Evolutionary conservation across 176 grass and related monocot genomes (phyloP).

Genomic region (Tillandsia fasciculata): DNA sequence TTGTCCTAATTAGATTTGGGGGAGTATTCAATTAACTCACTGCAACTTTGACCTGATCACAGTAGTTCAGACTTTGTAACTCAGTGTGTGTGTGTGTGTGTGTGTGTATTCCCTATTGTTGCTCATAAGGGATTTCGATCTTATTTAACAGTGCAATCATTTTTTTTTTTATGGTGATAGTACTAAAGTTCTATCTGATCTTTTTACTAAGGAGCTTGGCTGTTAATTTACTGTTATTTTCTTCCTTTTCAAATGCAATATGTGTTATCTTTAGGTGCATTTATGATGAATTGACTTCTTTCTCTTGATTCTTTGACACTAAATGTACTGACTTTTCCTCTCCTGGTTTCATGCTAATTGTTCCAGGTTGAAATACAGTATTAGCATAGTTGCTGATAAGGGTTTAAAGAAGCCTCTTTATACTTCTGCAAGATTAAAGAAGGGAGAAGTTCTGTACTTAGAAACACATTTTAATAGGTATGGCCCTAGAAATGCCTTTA

Average conservation of each 20-base stretch:
- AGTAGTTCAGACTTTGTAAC: no score
- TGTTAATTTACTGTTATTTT: no score
- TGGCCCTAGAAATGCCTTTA: constrained; percentile 8
- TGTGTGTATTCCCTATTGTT: no score
- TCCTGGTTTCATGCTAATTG: constrained; percentile 6
- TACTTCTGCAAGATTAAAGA: constrained; percentile 89
- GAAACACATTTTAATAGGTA: constrained; percentile 91
- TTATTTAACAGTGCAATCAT: no score
- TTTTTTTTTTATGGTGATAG: no score
- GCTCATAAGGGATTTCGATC: no score
- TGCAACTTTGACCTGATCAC: no score
- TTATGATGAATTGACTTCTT: not conserved
- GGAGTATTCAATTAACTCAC: no score
- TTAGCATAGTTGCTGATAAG: constrained; percentile 94
- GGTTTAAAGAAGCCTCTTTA: constrained; percentile 80
- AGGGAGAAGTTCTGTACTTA: constrained; percentile 89
- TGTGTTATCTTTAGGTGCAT: not conserved
- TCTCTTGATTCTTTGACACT: not conserved
- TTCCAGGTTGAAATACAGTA: constrained; percentile 92
- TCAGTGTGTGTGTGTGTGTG: no score
- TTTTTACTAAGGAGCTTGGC: no score
- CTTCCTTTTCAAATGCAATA: no score
- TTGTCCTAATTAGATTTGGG: not conserved
- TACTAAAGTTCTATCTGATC: no score
- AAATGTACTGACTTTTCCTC: not conserved